A percentile compares a stretch with the other conserved stretches of the same genome.
phyloP scores from a whole-genome alignment of 495 filamentous ascomycete genomes.

The Hypoxylon perforatum region DNA sequence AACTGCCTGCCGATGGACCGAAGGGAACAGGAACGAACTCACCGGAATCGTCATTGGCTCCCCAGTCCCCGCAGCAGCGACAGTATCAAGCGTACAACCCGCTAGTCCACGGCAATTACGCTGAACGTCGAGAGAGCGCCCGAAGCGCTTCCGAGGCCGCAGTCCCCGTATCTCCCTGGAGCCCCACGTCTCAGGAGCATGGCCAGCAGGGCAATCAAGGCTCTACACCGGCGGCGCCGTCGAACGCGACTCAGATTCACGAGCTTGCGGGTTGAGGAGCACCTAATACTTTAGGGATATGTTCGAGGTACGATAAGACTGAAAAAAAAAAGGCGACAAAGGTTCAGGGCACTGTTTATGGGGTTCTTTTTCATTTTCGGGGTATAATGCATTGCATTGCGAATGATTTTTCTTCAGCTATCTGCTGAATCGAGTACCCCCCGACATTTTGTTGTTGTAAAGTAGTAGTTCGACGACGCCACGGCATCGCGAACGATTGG shows the following conservation, averaged over 20 bases:
- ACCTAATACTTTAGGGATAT: not conserved
- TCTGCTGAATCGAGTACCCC: not conserved
- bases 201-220: not conserved
- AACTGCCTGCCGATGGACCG: slow-evolving; percentile 16
- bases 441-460: no score
- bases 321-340: no score
- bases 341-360: no score
- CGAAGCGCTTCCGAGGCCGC: not conserved
- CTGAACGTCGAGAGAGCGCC: slow-evolving; percentile 5
- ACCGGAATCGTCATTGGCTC: not conserved
- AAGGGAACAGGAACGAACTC: slow-evolving; percentile 4
- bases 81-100: slow-evolving; percentile 32
- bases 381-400: no score
- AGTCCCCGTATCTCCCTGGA: slow-evolving; percentile 1
- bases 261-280: not conserved
- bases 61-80: slow-evolving; percentile 6
- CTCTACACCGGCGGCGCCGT: not conserved
- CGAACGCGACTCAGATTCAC: not conserved
- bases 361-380: no score
- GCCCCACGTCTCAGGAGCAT: not conserved
- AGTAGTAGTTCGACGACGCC: not conserved
- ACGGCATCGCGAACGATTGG: not conserved
- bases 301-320: not conserved
- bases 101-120: slow-evolving; percentile 31
- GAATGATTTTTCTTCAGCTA: no score